phyloP scores from a whole-genome alignment of 257 asterid species.

The Solanum chmielewskii region DNA sequence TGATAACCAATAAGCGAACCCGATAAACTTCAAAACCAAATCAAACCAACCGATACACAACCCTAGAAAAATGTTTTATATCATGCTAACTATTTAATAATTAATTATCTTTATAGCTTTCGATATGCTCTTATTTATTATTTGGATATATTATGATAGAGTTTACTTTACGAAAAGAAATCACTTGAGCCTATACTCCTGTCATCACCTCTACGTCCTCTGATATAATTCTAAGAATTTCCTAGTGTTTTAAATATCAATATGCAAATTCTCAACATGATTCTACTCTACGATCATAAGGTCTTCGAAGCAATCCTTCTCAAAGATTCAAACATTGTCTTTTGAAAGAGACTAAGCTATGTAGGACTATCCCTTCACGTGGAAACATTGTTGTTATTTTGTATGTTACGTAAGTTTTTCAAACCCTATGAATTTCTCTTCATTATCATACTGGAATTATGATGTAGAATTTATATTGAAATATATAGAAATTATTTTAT shows the following conservation, averaged over 20 bases:
- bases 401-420: too few species aligned
- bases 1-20: too few species aligned
- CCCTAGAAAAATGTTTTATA: background rate
- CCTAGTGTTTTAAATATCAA: too few species aligned
- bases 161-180: too few species aligned
- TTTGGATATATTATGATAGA: too few species aligned
- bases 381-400: background rate
- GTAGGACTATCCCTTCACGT: background rate
- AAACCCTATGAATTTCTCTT: background rate
- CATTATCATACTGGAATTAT: rapidly evolving
- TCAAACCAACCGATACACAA: too few species aligned
- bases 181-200: background rate
- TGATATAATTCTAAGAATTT: background rate
- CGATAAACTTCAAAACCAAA: too few species aligned
- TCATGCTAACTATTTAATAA: background rate
- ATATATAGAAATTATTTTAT: background rate
- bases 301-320: background rate
- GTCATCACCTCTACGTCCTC: background rate
- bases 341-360: background rate
- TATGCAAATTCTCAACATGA: too few species aligned
- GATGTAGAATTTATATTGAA: background rate
- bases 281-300: background rate
- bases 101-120: background rate
- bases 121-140: background rate
- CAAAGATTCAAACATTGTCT: background rate